A percentile compares a stretch with the other conserved stretches of the same genome.
Conservation (phyloP, 1,284 basidiomycete genomes). For the Entoloma clypeatum region DNA sequence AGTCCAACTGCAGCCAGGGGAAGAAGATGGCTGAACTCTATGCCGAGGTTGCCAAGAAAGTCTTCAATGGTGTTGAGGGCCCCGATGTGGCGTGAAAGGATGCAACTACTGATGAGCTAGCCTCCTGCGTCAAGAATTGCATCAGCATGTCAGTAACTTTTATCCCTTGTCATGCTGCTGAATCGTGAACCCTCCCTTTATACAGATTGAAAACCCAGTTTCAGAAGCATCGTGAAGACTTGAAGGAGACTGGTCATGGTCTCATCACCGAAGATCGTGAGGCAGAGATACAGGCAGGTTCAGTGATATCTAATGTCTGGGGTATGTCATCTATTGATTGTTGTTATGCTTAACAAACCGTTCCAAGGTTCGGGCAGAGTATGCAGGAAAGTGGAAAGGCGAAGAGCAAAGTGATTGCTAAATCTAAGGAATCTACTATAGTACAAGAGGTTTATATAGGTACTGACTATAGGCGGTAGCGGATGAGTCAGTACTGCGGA, state of each 20-base stretch:
- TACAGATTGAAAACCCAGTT: background rate
- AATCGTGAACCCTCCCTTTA: no score
- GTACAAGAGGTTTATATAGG: no score
- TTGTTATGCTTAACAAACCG: no score
- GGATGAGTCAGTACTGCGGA: no score
- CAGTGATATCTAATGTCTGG: background rate
- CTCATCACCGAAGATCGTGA: background rate
- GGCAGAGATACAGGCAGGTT: background rate
- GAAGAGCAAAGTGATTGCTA: no score
- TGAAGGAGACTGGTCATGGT: background rate
- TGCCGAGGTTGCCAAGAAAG: background rate
- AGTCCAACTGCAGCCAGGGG: background rate
- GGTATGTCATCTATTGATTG: background rate
- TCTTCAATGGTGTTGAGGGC: background rate
- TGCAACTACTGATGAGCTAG: background rate
- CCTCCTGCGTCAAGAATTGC: background rate
- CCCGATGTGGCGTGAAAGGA: background rate
- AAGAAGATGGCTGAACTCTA: background rate
- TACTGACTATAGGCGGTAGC: no score
- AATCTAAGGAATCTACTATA: no score
- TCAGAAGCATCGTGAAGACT: background rate
- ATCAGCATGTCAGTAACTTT: background rate
- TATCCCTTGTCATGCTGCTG: no score
- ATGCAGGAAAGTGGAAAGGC: no score
- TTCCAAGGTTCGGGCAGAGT: no score